A percentile compares a stretch with the other conserved stretches of the same genome.
These are phyloP conservation scores for Corchorus olitorius DNA, from an alignment of 345 rosid species.

Conservation along the genomic window DNA sequence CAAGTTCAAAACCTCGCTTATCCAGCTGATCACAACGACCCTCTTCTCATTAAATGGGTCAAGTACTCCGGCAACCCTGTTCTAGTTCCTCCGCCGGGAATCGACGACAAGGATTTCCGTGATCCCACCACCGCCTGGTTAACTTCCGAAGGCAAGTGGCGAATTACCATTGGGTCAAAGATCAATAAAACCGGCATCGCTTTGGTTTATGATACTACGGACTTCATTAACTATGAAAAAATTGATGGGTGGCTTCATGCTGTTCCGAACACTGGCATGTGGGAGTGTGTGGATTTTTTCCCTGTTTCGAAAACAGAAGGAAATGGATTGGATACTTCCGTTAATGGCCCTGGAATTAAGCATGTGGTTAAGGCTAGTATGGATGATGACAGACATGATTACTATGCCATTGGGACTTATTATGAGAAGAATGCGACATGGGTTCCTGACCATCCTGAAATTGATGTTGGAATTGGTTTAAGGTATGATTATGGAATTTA, in stretches of 20 bases:
- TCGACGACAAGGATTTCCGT: constrained; percentile 68
- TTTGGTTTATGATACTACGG: constrained; percentile 72
- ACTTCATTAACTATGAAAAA: constrained; percentile 54
- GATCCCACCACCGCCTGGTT: constrained; percentile 98
- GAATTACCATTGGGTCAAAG: constrained; percentile 74
- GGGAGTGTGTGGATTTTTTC: constrained; percentile 85
- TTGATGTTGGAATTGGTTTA: constrained; percentile 67
- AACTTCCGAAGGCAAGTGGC: constrained; percentile 80
- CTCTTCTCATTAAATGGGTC: constrained; percentile 71
- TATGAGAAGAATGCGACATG: constrained; percentile 43
- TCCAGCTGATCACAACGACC: constrained; percentile 74
- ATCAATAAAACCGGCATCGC: constrained; percentile 67
- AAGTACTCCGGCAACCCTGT: constrained; percentile 77
- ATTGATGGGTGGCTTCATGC: constrained; percentile 48
- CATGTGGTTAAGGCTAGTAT: constrained; percentile 66
- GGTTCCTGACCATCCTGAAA: constrained; percentile 53
- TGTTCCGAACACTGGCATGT: constrained; percentile 84
- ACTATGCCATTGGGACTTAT: constrained; percentile 66
- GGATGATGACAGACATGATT: constrained; percentile 64
- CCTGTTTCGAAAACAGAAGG: constrained; percentile 43
- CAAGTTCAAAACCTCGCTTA: constrained; percentile 93
- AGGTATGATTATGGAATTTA: constrained; percentile 71
- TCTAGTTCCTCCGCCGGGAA: constrained; percentile 70
- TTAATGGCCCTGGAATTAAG: constrained; percentile 47
- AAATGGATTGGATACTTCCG: constrained; percentile 60